Evolutionary conservation across 225 moss, liverwort and hornwort genomes (phyloP), one percentile per base, ranked within the genome.

Genomic region (Polytrichum commune): DNA sequence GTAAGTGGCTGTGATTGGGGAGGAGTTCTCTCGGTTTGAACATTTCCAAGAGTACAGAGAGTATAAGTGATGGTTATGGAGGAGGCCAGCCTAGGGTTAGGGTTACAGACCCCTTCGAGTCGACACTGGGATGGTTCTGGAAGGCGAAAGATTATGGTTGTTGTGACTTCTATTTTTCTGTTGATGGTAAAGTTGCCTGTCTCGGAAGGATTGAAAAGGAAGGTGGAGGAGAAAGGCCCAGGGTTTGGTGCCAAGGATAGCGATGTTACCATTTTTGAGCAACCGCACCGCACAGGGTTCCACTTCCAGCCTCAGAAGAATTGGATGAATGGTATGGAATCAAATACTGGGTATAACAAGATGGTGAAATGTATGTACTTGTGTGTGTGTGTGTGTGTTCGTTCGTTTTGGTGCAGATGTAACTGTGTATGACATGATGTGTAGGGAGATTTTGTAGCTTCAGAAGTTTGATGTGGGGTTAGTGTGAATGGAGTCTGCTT

Each of bases 251-350:
- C 46, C 22, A 55, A 67, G 53, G 63, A 63, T 55, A 67, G 56
- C 7, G 77, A 77, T 67, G 62, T 57, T 1, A 19, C 67, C 18
- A 28, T 27, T 7, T 56, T 16, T 4, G 75, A 82, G 58, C 82
- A 78, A 68, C 78, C 78, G 26, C 78, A 77, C 72, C 82, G 82
- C 66, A 82, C 82, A 46, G 60, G 72, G 33, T 82, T 82, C 33
- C 82, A 82, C 68, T 78, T 82, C 72, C 82, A 82, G 67, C 82
- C 82, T 18, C 63, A 65, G 53, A 82, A 78, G 54, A 82, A 78
- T 18, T 82, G 78, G 82, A 82, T 82, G 78, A 78, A 82, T 72
- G 78, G 82, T 82, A 80, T 69, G 73, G 6, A 4, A 66, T 46
- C 46, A 4, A 46, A 13, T 10, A 46, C 46, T 46, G 46, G 60